Evolutionary conservation across 2,329 filamentous ascomycete species (phyloP).

Genomic region (Incumbomyces delicatus): DNA sequence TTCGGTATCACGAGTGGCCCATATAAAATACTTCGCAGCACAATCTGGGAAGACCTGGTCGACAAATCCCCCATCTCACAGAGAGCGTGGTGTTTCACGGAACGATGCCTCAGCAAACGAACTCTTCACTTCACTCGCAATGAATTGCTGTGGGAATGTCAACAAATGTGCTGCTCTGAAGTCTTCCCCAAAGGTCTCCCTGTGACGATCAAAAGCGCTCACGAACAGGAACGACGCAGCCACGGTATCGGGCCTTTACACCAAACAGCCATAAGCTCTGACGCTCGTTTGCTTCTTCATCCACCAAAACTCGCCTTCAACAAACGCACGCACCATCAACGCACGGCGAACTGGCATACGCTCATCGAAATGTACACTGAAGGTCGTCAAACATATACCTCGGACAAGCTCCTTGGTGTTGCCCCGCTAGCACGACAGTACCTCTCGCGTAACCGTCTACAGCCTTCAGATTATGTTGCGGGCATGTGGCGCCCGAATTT

Average conservation of each 20-base stretch:
- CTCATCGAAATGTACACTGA: conserved; percentile 20
- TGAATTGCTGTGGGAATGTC: conserved; percentile 25
- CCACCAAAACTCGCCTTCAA: conserved; percentile 14
- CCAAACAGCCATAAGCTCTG: conserved; percentile 6
- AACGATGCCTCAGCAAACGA: conserved; percentile 21
- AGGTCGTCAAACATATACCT: conserved; percentile 16
- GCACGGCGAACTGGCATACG: conserved; percentile 20
- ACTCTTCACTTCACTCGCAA: conserved; percentile 23
- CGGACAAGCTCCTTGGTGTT: conserved; percentile 20
- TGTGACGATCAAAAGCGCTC: conserved; percentile 11
- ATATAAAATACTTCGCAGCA: conserved; percentile 20
- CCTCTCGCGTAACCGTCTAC: conserved; percentile 16
- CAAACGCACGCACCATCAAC: conserved; percentile 20
- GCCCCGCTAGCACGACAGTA: conserved; percentile 19
- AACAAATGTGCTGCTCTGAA: conserved; percentile 21
- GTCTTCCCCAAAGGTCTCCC: conserved; percentile 22
- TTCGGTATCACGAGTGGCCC: conserved; percentile 18
- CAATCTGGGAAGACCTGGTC: conserved; percentile 21
- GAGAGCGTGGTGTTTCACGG: conserved; percentile 21
- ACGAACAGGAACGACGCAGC: conserved; percentile 2
- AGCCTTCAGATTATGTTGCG: conserved; percentile 17
- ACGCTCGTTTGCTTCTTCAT: conserved; percentile 1
- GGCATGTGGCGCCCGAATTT: conserved; percentile 19
- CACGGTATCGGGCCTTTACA: conserved; percentile 7
- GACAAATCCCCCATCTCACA: conserved; percentile 18